phyloP scores from a whole-genome alignment of 768 basidiomycete genomes.

The Gyrodon lividus region DNA sequence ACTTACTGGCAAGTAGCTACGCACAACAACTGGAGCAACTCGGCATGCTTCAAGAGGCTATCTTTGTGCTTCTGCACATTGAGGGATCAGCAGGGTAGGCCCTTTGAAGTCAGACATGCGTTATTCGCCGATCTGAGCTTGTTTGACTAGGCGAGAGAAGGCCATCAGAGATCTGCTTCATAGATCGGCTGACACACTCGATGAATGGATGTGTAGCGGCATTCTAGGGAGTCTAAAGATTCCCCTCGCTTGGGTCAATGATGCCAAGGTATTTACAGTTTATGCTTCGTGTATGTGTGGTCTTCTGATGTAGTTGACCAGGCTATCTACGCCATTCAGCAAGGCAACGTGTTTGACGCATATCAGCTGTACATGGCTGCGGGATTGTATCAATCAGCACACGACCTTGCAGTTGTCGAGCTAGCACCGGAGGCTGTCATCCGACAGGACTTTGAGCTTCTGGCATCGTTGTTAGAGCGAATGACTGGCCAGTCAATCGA shows the following conservation, averaged over 20 bases:
- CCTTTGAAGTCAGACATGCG: slow-evolving; percentile 1
- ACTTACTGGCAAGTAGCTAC: slow-evolving; percentile 79
- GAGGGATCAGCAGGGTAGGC: slow-evolving; percentile 77
- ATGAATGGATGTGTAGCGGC: slow-evolving; percentile 73
- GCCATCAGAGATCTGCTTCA: slow-evolving; percentile 79
- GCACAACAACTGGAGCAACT: slow-evolving; percentile 82
- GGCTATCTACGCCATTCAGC: slow-evolving; percentile 66
- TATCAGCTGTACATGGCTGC: slow-evolving; percentile 77
- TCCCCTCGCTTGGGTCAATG: slow-evolving; percentile 84
- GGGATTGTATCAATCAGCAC: slow-evolving; percentile 68
- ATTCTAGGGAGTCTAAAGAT: slow-evolving; percentile 76
- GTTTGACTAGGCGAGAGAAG: slow-evolving; percentile 66
- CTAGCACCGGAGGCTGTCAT: slow-evolving; percentile 88
- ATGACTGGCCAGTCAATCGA: slow-evolving; percentile 59
- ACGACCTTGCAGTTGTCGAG: slow-evolving; percentile 80
- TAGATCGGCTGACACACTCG: slow-evolving; percentile 61
- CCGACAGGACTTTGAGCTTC: slow-evolving; percentile 48
- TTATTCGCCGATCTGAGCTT: slow-evolving; percentile 7
- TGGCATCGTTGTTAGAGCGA: slow-evolving; percentile 65
- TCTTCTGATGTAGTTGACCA: slow-evolving; percentile 27
- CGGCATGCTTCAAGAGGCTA: slow-evolving; percentile 81
- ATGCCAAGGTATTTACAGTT: slow-evolving; percentile 64
- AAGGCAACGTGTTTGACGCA: slow-evolving; percentile 65
- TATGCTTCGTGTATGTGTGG: not conserved
- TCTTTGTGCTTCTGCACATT: slow-evolving; percentile 87